Evolutionary conservation across 768 basidiomycete genomes (phyloP), one percentile per base, ranked within the genome.

Genomic region (Leccinum truebloodii): DNA sequence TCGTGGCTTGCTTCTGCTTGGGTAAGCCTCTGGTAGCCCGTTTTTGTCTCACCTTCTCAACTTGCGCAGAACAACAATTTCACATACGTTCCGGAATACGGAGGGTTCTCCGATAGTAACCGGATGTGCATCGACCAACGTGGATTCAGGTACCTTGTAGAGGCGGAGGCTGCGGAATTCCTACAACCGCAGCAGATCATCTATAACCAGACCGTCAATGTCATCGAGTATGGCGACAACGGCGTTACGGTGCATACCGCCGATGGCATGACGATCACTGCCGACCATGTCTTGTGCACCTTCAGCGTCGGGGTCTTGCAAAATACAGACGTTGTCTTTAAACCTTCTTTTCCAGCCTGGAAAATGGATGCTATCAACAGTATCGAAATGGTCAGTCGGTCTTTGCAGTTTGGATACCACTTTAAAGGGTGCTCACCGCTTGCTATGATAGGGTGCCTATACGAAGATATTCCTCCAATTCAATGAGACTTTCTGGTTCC

Each of bases 281-380:
- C 80, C 13, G 81, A 87, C 55, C 84, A 86, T 68, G 86, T 82
- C 4, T 67, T 90, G 30, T 83, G 82, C 62, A 89, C 88, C 0
- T 89, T 89, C 73, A 88, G 87, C 61, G 69, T 87, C 3, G 88
- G 88, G 0, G 88, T 90, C 7, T 75, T 90, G 57, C 88, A 90
- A 72, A 77, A 86, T 57, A 74, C 79, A 30, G 86, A 88, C 60
- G 82, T 89, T 6, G 59, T 54, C 3, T 89, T 87, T 64, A 67
- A 79, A 46, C 88, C 88, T 3, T 24, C 72, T 8, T 68, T 88
- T 20, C 88, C 87, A 30, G 66, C 10, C 32, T 32, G 32, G 32
- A 32, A 32, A 32, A 32, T 32, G 32, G 32, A 32, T 32, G 32
- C 32, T 12, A 32, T 32, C 32, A 32, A 32, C 32, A 32, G 32